Percentiles rank a stretch among this genome's conserved stretches.
phyloP scores from a whole-genome alignment of 305 asterid species.

The Fraxinus angustifolia region DNA sequence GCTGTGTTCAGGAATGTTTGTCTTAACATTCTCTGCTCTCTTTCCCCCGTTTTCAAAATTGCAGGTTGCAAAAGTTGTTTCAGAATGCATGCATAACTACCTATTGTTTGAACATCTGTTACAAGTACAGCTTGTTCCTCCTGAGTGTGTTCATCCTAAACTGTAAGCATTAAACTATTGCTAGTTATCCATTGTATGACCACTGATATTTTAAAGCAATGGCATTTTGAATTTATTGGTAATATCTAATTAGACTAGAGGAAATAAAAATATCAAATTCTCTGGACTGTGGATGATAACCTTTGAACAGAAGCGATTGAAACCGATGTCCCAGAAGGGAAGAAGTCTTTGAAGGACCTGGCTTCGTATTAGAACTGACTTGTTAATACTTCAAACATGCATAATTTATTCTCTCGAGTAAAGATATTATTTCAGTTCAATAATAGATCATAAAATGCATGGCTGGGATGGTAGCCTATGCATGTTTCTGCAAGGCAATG shows the following conservation, averaged over 20 bases:
- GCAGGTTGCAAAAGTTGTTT: slow-evolving; percentile 88
- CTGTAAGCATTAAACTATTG: slow-evolving; percentile 45
- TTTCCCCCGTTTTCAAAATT: neutral
- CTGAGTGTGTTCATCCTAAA: slow-evolving; percentile 66
- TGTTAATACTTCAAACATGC: neutral
- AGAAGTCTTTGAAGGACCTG: neutral
- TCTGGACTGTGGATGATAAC: neutral
- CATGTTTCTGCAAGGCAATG: neutral
- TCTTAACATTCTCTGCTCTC: neutral
- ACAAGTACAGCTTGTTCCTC: slow-evolving; percentile 71
- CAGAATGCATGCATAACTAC: slow-evolving; percentile 84
- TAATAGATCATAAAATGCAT: neutral
- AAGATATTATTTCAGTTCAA: neutral
- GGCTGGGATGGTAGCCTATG: neutral
- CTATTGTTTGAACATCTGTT: slow-evolving; percentile 75
- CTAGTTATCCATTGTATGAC: neutral
- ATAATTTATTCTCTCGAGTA: neutral
- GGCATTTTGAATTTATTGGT: neutral
- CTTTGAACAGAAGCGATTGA: neutral
- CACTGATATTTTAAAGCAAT: neutral
- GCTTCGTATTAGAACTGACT: neutral
- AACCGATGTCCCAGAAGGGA: neutral
- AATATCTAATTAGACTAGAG: neutral
- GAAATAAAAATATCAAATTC: neutral
- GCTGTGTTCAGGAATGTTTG: neutral